These are phyloP conservation scores for Coemansia sp. DNA, from an alignment of 192 early-diverging fungal species.

Conservation along the genomic window DNA sequence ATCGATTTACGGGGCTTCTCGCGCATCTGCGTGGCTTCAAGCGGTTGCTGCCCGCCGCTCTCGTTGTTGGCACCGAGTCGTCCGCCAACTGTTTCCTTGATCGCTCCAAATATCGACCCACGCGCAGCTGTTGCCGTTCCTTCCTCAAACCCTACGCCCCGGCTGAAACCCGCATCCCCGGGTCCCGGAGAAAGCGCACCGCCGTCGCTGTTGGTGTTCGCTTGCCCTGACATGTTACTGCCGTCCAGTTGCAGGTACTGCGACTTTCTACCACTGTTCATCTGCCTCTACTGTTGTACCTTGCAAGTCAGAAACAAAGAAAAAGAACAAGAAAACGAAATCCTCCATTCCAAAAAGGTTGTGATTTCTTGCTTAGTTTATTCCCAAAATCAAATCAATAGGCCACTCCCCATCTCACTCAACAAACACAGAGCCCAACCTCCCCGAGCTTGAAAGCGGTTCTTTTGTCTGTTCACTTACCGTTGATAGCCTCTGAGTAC, in stretches of 20 bases:
- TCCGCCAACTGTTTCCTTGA: slow-evolving; percentile 24
- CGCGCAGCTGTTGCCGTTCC: slow-evolving; percentile 1
- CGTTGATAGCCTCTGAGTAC: too few relatives aligned
- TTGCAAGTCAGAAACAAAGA: not conserved
- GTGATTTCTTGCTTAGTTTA: too few relatives aligned
- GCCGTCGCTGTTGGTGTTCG: slow-evolving; percentile 17
- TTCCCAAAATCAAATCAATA: too few relatives aligned
- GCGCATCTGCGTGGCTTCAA: slow-evolving; percentile 8
- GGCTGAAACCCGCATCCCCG: slow-evolving; percentile 29
- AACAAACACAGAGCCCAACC: too few relatives aligned
- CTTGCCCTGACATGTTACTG: slow-evolving; percentile 18
- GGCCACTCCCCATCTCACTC: too few relatives aligned
- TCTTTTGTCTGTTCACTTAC: too few relatives aligned
- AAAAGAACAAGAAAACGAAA: not conserved
- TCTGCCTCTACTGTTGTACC: not conserved
- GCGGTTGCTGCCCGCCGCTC: not conserved
- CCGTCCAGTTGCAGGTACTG: slow-evolving; percentile 38
- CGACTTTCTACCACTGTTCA: slow-evolving; percentile 34
- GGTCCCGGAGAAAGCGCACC: slow-evolving; percentile 16
- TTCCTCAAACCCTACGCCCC: slow-evolving; percentile 49
- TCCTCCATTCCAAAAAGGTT: too few relatives aligned
- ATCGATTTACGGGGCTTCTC: slow-evolving; percentile 6
- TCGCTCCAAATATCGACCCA: slow-evolving; percentile 22
- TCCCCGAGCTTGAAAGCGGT: too few relatives aligned
- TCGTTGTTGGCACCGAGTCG: slow-evolving; percentile 8